Conservation (phyloP, 2,329 filamentous ascomycete species). For the Botrytis aclada region DNA sequence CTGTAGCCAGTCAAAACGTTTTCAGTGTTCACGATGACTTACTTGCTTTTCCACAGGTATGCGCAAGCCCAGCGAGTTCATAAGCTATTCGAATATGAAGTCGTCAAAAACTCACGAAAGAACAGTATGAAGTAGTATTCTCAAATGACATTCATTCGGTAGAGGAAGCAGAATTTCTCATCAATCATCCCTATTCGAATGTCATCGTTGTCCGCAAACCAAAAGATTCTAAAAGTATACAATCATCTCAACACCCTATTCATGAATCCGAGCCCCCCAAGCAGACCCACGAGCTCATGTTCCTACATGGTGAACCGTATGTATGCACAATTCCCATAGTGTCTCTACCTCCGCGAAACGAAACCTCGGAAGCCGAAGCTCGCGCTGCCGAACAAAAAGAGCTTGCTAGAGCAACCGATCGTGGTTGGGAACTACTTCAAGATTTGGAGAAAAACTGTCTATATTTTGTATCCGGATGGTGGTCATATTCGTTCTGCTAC, state of each 20-base stretch:
- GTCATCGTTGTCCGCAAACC: neutral
- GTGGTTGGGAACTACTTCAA: conserved; percentile 64
- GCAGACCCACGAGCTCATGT: conserved; percentile 56
- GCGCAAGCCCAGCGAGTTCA: neutral
- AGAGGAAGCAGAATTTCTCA: conserved; percentile 50
- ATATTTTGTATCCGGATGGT: conserved; percentile 71
- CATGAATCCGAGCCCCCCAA: conserved; percentile 29
- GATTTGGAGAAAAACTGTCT: conserved; percentile 68
- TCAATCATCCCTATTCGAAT: conserved; percentile 38
- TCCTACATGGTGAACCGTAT: conserved; percentile 55
- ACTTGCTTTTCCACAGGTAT: conserved; percentile 67
- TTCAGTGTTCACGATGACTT: conserved; percentile 73
- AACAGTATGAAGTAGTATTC: conserved; percentile 63
- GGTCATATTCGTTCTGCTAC: conserved; percentile 75
- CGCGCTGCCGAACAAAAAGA: conserved; percentile 62
- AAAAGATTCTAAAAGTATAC: conserved; percentile 28
- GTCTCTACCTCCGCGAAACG: conserved; percentile 44
- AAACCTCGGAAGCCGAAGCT: conserved; percentile 49
- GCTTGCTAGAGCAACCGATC: conserved; percentile 61
- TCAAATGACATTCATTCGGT: conserved; percentile 59
- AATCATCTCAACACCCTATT: conserved; percentile 23
- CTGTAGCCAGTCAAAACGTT: conserved; percentile 51
- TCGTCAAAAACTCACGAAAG: conserved; percentile 24
- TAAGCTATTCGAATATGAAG: neutral
- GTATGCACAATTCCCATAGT: conserved; percentile 65